Base-by-base conservation (phyloP, 148 eudicot genomes). In the Camellia sinensis region DNA sequence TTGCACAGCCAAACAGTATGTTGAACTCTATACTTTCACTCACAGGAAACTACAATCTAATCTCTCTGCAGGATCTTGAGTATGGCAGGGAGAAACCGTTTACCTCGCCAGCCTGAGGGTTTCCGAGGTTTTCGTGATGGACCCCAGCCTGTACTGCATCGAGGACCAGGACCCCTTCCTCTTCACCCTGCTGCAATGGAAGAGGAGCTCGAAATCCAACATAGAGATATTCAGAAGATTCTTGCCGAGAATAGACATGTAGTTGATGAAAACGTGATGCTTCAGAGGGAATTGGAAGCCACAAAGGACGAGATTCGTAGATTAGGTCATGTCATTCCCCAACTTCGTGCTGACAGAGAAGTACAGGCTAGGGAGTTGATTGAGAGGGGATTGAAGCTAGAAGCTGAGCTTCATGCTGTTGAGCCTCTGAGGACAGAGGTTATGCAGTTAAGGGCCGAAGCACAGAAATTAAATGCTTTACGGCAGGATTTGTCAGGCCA, bases 31-130 rank as follows among this genome's bases (percentile, higher is more conserved):
- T 37, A 13, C 7, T 19, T 53, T 71, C 12, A 6, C 80, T 71
- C 40, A 52, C 77, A 54, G 74, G 77, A 41, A 29, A 56, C 72
- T 66, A 29, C 4, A 6, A 10, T 77, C 44, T 78, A 17, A 46
- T 8, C 11, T 67, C 82, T 74, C 83, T 85, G 80, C 83, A 85
- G 88, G 82, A 78, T 81, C 78, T 81, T 79, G 69, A 81, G 81
- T 62, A 94, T 94, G 98, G 91, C 93, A 67, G 93, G 92, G 52
- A 91, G 95, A 87, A 89, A 91, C 70, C 94, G 89, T 73, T 86
- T 91, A 86, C 91, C 95, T 72, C 92, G 88, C 75, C 92, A 84
- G 62, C 88, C 86, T 69, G 91, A 85, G 56, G 82, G 82, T 80
- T 82, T 84, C 56, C 91, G 85, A 43, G 90, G 82, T 72, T 81